phyloP scores from a whole-genome alignment of 768 basidiomycete genomes.

The Gyrodon lividus region DNA sequence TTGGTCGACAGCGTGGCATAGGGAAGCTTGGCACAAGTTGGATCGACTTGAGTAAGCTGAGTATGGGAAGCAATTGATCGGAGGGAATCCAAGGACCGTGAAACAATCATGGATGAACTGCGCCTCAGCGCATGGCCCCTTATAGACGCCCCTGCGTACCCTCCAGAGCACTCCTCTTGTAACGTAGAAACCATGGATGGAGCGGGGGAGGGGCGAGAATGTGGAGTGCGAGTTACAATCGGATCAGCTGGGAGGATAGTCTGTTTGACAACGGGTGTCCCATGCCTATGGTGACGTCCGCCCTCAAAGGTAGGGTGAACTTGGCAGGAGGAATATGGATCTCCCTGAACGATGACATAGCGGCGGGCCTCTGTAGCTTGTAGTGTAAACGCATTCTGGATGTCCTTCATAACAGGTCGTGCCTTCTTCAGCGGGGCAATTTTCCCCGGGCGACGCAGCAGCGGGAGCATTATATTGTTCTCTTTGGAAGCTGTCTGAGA shows the following conservation, averaged over 20 bases:
- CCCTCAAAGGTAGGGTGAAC: conserved; percentile 2
- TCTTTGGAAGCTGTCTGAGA: neutral
- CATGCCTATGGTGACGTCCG: neutral
- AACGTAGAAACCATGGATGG: neutral
- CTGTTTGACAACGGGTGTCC: neutral
- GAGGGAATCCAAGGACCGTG: conserved; percentile 7
- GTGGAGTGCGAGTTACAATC: neutral
- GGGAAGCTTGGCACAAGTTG: neutral
- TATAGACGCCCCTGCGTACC: neutral
- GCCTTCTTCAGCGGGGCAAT: neutral
- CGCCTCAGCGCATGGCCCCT: neutral
- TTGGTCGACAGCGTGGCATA: neutral
- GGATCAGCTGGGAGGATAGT: neutral
- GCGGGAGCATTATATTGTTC: neutral
- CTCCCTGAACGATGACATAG: conserved; percentile 12
- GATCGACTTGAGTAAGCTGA: neutral
- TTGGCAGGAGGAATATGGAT: neutral
- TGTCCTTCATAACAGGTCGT: conserved; percentile 16
- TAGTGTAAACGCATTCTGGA: conserved; percentile 12
- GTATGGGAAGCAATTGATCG: neutral
- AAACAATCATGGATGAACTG: conserved; percentile 3
- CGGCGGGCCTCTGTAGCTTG: conserved; percentile 12
- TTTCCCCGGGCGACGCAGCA: neutral
- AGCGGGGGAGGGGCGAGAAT: neutral
- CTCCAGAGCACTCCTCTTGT: neutral